Evolutionary conservation across 331 rosid genomes (phyloP).

Genomic region (Cydonia oblonga): DNA sequence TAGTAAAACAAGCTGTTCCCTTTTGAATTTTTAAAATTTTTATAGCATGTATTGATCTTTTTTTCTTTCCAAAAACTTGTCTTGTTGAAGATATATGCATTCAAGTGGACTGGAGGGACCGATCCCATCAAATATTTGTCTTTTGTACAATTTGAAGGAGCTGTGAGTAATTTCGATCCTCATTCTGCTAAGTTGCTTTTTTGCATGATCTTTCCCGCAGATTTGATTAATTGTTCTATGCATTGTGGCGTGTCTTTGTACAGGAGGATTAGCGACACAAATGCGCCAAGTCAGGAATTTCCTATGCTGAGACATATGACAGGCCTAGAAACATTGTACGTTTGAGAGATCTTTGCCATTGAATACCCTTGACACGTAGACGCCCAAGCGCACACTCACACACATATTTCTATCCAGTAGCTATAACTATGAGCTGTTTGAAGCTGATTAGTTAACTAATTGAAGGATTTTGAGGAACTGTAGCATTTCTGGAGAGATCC

Average conservation of each 20-base stretch:
- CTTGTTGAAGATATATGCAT: constrained; percentile 50
- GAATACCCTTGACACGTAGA: not conserved
- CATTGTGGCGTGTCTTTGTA: not conserved
- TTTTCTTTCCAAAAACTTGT: constrained; percentile 10
- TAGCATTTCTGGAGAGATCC: constrained; percentile 1
- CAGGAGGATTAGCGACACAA: constrained; percentile 13
- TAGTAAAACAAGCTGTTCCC: not conserved
- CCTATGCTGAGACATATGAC: not conserved
- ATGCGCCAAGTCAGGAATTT: not conserved
- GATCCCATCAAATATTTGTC: constrained; percentile 52
- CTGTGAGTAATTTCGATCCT: constrained; percentile 43
- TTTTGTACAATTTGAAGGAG: constrained; percentile 32
- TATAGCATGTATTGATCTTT: not conserved
- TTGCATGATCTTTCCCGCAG: not conserved
- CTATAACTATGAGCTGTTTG: not conserved
- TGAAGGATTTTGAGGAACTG: constrained; percentile 15
- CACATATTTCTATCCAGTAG: not conserved
- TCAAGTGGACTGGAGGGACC: constrained; percentile 92
- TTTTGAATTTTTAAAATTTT: not conserved
- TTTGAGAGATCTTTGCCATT: not conserved
- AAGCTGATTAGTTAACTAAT: not conserved
- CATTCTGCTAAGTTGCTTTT: not conserved
- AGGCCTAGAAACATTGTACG: not conserved
- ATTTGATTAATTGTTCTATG: not conserved
- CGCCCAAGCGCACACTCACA: not conserved